phyloP scores from a whole-genome alignment of 257 asterid genomes.

The Solanum okadae region DNA sequence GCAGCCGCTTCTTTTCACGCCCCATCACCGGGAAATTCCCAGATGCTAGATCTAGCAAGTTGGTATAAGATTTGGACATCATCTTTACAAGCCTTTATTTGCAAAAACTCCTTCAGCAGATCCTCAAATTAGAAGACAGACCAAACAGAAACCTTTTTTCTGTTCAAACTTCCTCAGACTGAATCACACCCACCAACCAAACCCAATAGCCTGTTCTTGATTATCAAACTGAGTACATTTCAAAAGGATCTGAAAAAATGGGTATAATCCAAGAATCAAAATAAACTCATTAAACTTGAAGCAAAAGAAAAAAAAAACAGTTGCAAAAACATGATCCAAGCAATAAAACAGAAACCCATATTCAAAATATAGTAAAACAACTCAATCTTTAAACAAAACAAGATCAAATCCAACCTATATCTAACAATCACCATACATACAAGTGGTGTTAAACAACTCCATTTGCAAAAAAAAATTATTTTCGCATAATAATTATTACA shows the following conservation, averaged over 20 bases:
- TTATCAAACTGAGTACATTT: background rate
- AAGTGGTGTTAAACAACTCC: background rate
- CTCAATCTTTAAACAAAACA: slow-evolving; percentile 1
- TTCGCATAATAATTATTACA: background rate
- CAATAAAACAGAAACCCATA: slow-evolving; percentile 22
- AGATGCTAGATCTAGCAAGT: slow-evolving; percentile 38
- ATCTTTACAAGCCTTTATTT: slow-evolving; percentile 19
- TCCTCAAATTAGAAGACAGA: background rate
- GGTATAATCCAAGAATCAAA: background rate
- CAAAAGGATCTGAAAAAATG: slow-evolving; percentile 24
- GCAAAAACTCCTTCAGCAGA: slow-evolving; percentile 4
- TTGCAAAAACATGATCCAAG: slow-evolving; percentile 11
- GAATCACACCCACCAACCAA: background rate
- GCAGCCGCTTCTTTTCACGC: slow-evolving; percentile 30
- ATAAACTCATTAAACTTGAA: background rate
- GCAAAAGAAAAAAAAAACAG: background rate
- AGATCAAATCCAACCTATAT: background rate
- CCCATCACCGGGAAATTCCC: slow-evolving; percentile 47
- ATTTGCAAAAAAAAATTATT: too few species aligned
- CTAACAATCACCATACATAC: slow-evolving; percentile 2
- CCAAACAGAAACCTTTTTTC: background rate
- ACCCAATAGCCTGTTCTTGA: background rate
- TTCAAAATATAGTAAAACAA: background rate
- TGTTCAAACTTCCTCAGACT: background rate
- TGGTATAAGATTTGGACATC: slow-evolving; percentile 49